These are phyloP conservation scores for Lecanosticta acicola DNA, from an alignment of 2,329 filamentous ascomycete species.

Conservation along the genomic window DNA sequence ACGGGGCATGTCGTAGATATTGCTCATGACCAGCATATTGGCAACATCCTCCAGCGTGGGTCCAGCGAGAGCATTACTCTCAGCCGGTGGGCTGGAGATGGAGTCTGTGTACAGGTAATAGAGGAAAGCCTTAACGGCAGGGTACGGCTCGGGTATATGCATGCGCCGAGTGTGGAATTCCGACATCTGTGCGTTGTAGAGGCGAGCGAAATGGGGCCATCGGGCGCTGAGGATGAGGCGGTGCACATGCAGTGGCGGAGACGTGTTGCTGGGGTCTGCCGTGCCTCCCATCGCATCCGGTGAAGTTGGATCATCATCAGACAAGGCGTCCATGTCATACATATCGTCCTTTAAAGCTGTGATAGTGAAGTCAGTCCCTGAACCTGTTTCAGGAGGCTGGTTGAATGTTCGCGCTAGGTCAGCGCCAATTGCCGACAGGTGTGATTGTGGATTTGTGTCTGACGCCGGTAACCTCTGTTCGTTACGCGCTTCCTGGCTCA, in stretches of 20 bases:
- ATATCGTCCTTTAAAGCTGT: slow-evolving; percentile 74
- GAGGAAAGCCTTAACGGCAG: slow-evolving; percentile 87
- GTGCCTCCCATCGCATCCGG: slow-evolving; percentile 13
- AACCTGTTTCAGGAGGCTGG: slow-evolving; percentile 73
- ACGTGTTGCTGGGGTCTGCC: slow-evolving; percentile 46
- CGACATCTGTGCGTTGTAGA: slow-evolving; percentile 91
- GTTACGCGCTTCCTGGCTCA: slow-evolving; percentile 33
- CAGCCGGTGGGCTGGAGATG: slow-evolving; percentile 48
- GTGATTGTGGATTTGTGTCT: slow-evolving; percentile 48
- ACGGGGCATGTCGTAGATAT: slow-evolving; percentile 95
- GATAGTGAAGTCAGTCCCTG: slow-evolving; percentile 83
- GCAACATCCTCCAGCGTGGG: slow-evolving; percentile 74
- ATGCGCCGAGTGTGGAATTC: slow-evolving; percentile 96
- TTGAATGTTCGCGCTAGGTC: slow-evolving; percentile 87
- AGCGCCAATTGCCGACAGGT: slow-evolving; percentile 63
- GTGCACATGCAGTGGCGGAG: slow-evolving; percentile 86
- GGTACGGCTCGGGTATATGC: slow-evolving; percentile 95
- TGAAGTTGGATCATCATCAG: slow-evolving; percentile 48
- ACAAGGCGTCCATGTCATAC: slow-evolving; percentile 51
- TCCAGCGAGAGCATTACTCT: slow-evolving; percentile 33
- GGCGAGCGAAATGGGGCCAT: slow-evolving; percentile 91
- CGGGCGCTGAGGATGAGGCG: slow-evolving; percentile 88
- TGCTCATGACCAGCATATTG: slow-evolving; percentile 92
- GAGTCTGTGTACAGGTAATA: slow-evolving; percentile 97
- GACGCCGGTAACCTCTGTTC: slow-evolving; percentile 46